Base-by-base conservation (phyloP, 805 yeast species). In the Starmerella davenportii region DNA sequence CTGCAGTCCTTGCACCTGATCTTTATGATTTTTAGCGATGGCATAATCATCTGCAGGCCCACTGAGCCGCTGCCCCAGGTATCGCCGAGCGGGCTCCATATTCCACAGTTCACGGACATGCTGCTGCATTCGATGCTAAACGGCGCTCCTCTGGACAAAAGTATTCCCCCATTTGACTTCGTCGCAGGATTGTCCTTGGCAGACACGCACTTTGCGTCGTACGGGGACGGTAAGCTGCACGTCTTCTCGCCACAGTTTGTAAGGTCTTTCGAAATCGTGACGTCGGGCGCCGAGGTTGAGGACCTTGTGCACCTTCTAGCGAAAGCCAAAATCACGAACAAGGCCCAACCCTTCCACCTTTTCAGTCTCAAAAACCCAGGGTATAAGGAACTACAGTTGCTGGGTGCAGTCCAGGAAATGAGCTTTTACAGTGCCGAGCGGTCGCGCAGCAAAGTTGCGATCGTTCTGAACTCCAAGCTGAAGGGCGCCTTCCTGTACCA, bases 41-140 rank as follows among this genome's bases (percentile, higher is more conserved):
- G 72, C 44, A 54, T 84, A 5, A 65, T 87, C 24, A 71, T 82
- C 43, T 58, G 84, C 36, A 47, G 49, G 36, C 57, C 60, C 8
- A 39, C 44, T 65, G 66, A 36, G 64, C 78, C 32, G 44, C 60
- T 30, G 70, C 75, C 49, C 60, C 56, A 42, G 42, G 44, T 48
- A 3, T 42, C 51, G 5, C 38, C 39, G 23, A 41, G 45, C 20
- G 59, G 57, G 1, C 49, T 64, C 21, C 65, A 63, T 35, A 51
- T 60, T 34, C 79, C 90, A 2, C 65, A 76, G 2, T 63, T 79
- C 13, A 68, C 93, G 0, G 94, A 84, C 55, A 66, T 81, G 35
- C 60, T 87, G 42, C 81, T 85, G 93, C 93, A 85, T 51, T 81
- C 95, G 0, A 63, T 87, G 52, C 72, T 79, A 23, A 87, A 87